These are phyloP conservation scores for Diaporthe humulicola DNA, from an alignment of 2,329 filamentous ascomycete species.

Conservation along the genomic window DNA sequence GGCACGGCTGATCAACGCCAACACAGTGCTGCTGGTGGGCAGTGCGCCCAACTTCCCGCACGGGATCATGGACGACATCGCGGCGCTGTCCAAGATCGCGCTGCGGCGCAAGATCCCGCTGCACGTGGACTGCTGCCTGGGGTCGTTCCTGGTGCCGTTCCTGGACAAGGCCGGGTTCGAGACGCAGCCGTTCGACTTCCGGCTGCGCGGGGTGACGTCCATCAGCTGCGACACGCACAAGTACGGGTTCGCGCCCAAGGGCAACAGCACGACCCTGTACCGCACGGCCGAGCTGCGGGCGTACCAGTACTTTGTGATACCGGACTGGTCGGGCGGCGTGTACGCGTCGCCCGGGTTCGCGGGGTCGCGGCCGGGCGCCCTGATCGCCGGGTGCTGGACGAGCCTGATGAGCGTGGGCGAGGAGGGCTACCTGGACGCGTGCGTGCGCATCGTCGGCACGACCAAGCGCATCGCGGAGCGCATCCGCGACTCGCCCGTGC, in stretches of 20 bases:
- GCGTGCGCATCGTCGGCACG: constrained; percentile 87
- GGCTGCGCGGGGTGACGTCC: constrained; percentile 91
- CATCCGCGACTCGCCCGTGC: constrained; percentile 76
- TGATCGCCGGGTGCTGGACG: constrained; percentile 97
- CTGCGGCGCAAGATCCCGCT: constrained; percentile 84
- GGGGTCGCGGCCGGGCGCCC: constrained; percentile 89
- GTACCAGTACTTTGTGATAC: constrained; percentile 96
- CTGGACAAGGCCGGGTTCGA: constrained; percentile 95
- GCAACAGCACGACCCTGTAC: constrained; percentile 94
- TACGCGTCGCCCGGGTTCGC: constrained; percentile 95
- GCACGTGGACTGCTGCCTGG: constrained; percentile 97
- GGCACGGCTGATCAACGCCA: constrained; percentile 88
- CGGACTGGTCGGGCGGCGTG: constrained; percentile 95
- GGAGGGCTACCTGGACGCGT: constrained; percentile 87
- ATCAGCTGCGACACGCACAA: constrained; percentile 99
- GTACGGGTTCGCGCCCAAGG: constrained; percentile 98
- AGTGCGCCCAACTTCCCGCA: constrained; percentile 98
- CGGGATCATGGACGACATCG: constrained; percentile 96
- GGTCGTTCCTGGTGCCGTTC: constrained; percentile 94
- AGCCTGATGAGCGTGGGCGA: constrained; percentile 91
- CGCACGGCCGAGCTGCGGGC: constrained; percentile 81
- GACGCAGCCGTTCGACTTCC: constrained; percentile 90
- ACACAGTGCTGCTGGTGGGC: constrained; percentile 93
- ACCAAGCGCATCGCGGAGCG: constrained; percentile 85
- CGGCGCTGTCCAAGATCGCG: constrained; percentile 85